Evolutionary conservation across 371 early-diverging fungal genomes (phyloP), one percentile per base, ranked within the genome.

Genomic region (Mortierella sp.): DNA sequence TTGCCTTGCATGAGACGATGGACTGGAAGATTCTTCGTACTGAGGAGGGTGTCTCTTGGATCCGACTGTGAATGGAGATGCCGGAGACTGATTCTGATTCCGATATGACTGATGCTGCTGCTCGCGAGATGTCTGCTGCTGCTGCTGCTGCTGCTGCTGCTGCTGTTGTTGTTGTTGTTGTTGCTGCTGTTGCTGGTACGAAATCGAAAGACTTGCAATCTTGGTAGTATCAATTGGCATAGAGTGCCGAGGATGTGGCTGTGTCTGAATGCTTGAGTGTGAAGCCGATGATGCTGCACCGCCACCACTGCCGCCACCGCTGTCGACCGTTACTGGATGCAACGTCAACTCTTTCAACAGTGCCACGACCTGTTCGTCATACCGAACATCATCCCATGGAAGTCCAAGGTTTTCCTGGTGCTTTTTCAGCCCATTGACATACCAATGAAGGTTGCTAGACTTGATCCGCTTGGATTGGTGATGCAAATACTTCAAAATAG

Each of bases 381-480:
- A 73, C n/a, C 74, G 59, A 17, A 73, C 62, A 27, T 73, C 67
- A 24, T 73, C 74, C 74, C 74, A 73, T 2, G 74, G 61, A 39
- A 73, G 63, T 14, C 74, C 74, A 0, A 73, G 57, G 53, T 67
- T 67, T 39, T 73, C 74, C 50, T 73, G 74, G 19, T 73, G 74
- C 29, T 73, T 73, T 53, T 73, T 73, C 41, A 73, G 63, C 34
- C 74, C 74, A n/a, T 73, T 73, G 51, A 73, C 74, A 37, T 73
- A 73, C 74, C 74, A 73, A 29, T 73, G 74, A 12, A 73, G 57
- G 41, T 73, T 73, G 19, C 74, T 73, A n/a, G 74, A 67, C 49
- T 73, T 73, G 46, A 73, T 73, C 25, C 74, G 51, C 52, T 67
- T 73, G 49, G 74, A 73, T 37, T 73, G 74, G 16, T 73, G 74